phyloP scores from a whole-genome alignment of 495 filamentous ascomycete genomes.

The Xylaria telfairii region DNA sequence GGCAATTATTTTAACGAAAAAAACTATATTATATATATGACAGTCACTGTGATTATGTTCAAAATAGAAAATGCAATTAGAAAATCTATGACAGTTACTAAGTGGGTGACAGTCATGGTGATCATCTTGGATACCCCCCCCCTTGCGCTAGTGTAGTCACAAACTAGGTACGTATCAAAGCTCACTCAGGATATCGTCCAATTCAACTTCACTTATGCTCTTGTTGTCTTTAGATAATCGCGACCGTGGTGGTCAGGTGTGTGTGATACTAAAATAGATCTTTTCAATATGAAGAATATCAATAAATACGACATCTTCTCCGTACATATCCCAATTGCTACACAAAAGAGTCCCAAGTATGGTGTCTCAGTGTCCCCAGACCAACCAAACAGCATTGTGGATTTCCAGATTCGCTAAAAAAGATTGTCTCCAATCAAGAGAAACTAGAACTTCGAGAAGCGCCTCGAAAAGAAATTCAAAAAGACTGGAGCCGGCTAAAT shows the following conservation, averaged over 20 bases:
- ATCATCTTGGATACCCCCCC: too few relatives aligned
- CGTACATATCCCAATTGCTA: background rate
- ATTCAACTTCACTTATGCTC: background rate
- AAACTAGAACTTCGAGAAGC: background rate
- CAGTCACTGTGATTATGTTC: too few relatives aligned
- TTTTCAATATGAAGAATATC: background rate
- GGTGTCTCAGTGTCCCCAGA: background rate
- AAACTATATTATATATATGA: too few relatives aligned
- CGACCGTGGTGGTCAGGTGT: background rate
- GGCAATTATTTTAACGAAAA: too few relatives aligned
- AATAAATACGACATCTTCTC: background rate
- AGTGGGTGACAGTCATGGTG: too few relatives aligned
- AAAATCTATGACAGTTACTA: too few relatives aligned
- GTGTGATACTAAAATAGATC: background rate
- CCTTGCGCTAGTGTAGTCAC: too few relatives aligned
- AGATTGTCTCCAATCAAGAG: background rate
- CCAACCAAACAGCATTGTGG: background rate
- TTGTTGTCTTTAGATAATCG: background rate
- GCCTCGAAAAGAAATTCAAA: background rate
- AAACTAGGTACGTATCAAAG: background rate
- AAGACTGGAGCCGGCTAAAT: background rate
- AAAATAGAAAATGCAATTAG: too few relatives aligned
- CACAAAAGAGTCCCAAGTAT: background rate
- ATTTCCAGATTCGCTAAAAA: constrained; percentile 13
- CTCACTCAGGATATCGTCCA: background rate